These are phyloP conservation scores for Ciborinia camelliae DNA, from an alignment of 2,329 filamentous ascomycete genomes.

Conservation along the genomic window DNA sequence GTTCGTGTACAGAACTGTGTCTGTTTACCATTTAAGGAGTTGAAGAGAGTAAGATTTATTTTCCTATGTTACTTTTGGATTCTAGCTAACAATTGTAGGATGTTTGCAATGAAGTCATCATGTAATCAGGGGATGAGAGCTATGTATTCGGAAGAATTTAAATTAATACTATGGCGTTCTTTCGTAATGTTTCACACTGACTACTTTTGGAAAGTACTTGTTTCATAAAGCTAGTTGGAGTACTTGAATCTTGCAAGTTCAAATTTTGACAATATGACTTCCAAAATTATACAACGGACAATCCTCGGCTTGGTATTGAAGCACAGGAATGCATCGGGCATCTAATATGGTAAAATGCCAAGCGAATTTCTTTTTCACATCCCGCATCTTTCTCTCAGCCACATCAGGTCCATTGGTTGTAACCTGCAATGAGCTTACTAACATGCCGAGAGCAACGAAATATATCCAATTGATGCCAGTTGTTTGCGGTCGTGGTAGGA, in stretches of 20 bases:
- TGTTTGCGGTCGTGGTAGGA: background rate
- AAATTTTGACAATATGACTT: background rate
- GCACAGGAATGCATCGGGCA: background rate
- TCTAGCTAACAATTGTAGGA: constrained; percentile 54
- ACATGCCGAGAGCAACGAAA: background rate
- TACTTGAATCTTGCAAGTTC: background rate
- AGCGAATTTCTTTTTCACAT: background rate
- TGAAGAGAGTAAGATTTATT: constrained; percentile 74
- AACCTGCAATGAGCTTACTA: constrained; percentile 3
- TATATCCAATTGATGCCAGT: background rate
- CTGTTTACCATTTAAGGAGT: constrained; percentile 94
- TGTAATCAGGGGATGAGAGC: constrained; percentile 53
- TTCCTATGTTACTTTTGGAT: constrained; percentile 6
- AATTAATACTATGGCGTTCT: constrained; percentile 9
- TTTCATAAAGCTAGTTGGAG: background rate
- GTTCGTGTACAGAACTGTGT: constrained; percentile 97
- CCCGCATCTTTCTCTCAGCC: background rate
- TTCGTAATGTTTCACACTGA: background rate
- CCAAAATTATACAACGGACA: background rate
- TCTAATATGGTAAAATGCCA: background rate
- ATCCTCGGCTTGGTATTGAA: background rate
- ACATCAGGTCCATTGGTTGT: background rate
- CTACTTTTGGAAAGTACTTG: background rate
- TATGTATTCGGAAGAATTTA: background rate
- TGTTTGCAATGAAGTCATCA: constrained; percentile 84